phyloP scores from a whole-genome alignment of 2,329 filamentous ascomycete species.

The Fusarium anguioides region DNA sequence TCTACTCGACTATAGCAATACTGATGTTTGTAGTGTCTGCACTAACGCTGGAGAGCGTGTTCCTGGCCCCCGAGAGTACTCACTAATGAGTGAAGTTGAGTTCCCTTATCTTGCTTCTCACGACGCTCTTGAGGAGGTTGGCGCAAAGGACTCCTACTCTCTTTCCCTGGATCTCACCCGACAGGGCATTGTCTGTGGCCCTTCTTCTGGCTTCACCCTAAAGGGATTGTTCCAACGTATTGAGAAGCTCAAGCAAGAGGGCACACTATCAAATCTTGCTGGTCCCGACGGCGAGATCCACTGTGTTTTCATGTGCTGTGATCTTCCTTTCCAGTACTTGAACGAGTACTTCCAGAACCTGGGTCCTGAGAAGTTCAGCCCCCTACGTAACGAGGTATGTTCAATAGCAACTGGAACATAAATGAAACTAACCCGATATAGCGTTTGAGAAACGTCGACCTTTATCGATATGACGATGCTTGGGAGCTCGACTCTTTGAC shows the following conservation, averaged over 20 bases:
- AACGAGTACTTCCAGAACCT: slow-evolving; percentile 69
- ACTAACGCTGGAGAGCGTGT: slow-evolving; percentile 67
- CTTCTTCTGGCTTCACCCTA: slow-evolving; percentile 69
- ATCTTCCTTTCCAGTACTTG: slow-evolving; percentile 71
- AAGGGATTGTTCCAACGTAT: slow-evolving; percentile 62
- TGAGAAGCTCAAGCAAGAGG: slow-evolving; percentile 58
- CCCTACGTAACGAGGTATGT: slow-evolving; percentile 56
- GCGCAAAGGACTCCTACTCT: slow-evolving; percentile 63
- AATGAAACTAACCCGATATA: slow-evolving; percentile 44
- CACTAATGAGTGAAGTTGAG: slow-evolving; percentile 61
- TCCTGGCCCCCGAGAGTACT: slow-evolving; percentile 66
- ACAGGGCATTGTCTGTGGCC: slow-evolving; percentile 69
- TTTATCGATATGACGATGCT: slow-evolving; percentile 65
- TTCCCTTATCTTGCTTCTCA: slow-evolving; percentile 68
- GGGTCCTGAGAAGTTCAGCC: slow-evolving; percentile 58
- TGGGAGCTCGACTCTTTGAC: slow-evolving; percentile 61
- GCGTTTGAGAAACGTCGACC: slow-evolving; percentile 61
- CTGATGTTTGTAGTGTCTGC: slow-evolving; percentile 59
- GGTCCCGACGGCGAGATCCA: slow-evolving; percentile 59
- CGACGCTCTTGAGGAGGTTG: slow-evolving; percentile 66
- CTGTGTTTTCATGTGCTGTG: slow-evolving; percentile 71
- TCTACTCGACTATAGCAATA: neutral
- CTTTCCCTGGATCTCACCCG: slow-evolving; percentile 66
- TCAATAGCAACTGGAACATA: rapidly evolving
- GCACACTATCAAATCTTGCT: slow-evolving; percentile 57